phyloP scores from a whole-genome alignment of 768 basidiomycete genomes.

The Mycena maculata region DNA sequence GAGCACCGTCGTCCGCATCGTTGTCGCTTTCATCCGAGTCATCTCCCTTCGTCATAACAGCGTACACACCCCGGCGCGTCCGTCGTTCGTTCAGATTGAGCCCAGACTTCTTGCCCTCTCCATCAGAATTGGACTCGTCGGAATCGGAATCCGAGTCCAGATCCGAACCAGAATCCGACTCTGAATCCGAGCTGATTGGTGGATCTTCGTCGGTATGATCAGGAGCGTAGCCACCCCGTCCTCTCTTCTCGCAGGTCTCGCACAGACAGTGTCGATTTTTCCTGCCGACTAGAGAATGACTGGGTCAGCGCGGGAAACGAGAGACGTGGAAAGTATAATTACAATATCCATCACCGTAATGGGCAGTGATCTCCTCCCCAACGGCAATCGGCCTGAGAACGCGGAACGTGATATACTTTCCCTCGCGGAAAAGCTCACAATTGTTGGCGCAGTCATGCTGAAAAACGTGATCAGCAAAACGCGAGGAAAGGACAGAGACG shows the following conservation, averaged over 20 bases:
- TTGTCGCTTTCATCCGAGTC: conserved; percentile 74
- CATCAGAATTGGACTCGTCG: conserved; percentile 45
- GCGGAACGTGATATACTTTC: conserved; percentile 89
- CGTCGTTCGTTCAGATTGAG: conserved; percentile 83
- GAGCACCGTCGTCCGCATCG: conserved; percentile 59
- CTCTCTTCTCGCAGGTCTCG: conserved; percentile 85
- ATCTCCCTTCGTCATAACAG: conserved; percentile 69
- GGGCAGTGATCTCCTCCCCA: conserved; percentile 90
- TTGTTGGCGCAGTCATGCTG: conserved; percentile 94
- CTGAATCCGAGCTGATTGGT: conserved; percentile 59
- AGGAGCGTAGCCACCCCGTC: conserved; percentile 79
- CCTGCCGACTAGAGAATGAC: conserved; percentile 49
- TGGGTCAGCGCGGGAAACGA: conserved; percentile 37
- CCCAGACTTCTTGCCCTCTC: conserved; percentile 44
- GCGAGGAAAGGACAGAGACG: conserved; percentile 34
- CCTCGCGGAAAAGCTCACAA: conserved; percentile 89
- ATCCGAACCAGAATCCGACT: conserved; percentile 61
- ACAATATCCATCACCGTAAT: conserved; percentile 94
- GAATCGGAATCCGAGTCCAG: conserved; percentile 55
- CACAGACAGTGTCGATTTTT: conserved; percentile 80
- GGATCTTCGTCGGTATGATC: conserved; percentile 61
- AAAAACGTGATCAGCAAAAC: conserved; percentile 37
- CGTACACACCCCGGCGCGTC: conserved; percentile 86
- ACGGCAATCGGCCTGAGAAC: conserved; percentile 80
- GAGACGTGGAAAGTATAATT: conserved; percentile 44